phyloP scores from a whole-genome alignment of 192 early-diverging fungal genomes.

The Rhizophagus clarus region DNA sequence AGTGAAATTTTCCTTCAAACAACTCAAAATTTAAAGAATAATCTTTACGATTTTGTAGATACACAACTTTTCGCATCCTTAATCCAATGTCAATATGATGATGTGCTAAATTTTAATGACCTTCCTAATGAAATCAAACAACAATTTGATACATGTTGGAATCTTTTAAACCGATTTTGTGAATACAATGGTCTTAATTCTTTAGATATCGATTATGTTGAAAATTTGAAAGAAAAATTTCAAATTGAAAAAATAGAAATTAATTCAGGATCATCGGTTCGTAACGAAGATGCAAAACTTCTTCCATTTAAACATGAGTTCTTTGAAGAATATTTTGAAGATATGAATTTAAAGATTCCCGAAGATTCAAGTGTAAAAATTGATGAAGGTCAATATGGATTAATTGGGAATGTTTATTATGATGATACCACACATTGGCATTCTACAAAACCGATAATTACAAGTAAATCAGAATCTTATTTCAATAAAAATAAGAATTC shows the following conservation, averaged over 20 bases:
- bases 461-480: too few species aligned
- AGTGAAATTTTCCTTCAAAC: background rate
- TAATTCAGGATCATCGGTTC: too few species aligned
- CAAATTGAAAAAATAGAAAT: background rate
- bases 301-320: constrained; percentile 22
- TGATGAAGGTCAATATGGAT: background rate
- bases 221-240: background rate
- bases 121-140: constrained; percentile 18
- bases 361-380: constrained; percentile 3
- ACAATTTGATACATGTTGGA: constrained; percentile 8
- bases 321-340: constrained; percentile 24
- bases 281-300: background rate
- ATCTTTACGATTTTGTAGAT: constrained; percentile 34
- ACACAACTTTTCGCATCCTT: constrained; percentile 20
- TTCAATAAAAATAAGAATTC: background rate
- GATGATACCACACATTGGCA: background rate
- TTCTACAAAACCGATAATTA: background rate
- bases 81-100: background rate
- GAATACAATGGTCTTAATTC: background rate
- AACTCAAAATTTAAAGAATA: background rate
- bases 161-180: background rate
- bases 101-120: background rate
- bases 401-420: background rate
- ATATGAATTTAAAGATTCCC: background rate
- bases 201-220: background rate